These are phyloP conservation scores for Acanthochlamys bracteata DNA, from an alignment of 106 monocot genomes.

Conservation along the genomic window DNA sequence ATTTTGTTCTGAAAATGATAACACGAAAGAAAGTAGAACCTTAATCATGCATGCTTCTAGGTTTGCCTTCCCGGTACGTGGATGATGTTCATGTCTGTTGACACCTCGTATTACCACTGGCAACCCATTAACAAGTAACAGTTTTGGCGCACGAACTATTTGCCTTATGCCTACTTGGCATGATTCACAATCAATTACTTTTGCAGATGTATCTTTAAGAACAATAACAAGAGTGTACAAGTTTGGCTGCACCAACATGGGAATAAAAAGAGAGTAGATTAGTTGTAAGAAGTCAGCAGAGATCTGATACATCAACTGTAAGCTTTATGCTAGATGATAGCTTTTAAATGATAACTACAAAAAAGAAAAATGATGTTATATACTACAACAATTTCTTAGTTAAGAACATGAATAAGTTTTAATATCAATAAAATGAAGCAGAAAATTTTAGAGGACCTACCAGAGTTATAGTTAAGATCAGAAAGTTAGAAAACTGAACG, in stretches of 20 bases:
- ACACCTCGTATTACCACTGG: conserved; percentile 89
- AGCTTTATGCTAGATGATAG: no score
- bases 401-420: no score
- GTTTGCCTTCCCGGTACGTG: conserved; percentile 81
- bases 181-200: conserved; percentile 90
- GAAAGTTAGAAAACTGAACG: no score
- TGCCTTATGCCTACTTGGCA: conserved; percentile 89
- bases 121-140: conserved; percentile 80
- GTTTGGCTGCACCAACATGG: conserved; percentile 54
- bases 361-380: no score
- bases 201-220: conserved; percentile 71
- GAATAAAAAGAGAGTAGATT: conserved; percentile 2
- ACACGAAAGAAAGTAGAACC: conserved; percentile 29
- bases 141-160: conserved; percentile 65
- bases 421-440: no score
- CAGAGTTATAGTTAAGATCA: no score
- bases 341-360: no score
- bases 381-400: no score
- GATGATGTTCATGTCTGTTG: conserved; percentile 98
- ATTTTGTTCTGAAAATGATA: not conserved
- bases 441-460: no score
- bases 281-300: not conserved
- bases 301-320: no score
- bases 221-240: conserved; percentile 81
- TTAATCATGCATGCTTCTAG: conserved; percentile 95